Conservation (phyloP, 2,329 filamentous ascomycete species). For the Ophiobolus disseminans region DNA sequence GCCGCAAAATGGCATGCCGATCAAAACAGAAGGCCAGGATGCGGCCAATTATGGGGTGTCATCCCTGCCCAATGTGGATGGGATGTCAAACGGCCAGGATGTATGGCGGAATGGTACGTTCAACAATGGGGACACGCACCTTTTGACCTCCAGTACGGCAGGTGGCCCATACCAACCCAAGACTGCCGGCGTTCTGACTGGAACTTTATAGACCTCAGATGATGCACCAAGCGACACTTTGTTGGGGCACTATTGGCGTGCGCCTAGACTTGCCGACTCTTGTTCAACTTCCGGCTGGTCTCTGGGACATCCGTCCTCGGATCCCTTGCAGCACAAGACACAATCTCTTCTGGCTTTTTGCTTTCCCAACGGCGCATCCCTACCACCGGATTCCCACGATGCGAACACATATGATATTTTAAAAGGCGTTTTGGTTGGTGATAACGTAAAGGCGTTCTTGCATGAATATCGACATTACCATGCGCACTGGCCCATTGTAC, state of each 20-base stretch:
- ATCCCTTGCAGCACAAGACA: slow-evolving; percentile 56
- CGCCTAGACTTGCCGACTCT: slow-evolving; percentile 51
- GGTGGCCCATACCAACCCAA: slow-evolving; percentile 53
- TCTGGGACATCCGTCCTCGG: slow-evolving; percentile 42
- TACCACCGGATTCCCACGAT: slow-evolving; percentile 34
- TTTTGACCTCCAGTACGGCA: slow-evolving; percentile 57
- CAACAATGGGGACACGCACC: slow-evolving; percentile 54
- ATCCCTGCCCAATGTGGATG: slow-evolving; percentile 45
- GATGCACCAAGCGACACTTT: slow-evolving; percentile 56
- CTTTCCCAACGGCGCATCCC: slow-evolving; percentile 54
- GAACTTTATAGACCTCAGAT: slow-evolving; percentile 52
- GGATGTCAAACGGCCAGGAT: slow-evolving; percentile 46
- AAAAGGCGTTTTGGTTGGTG: slow-evolving; percentile 65
- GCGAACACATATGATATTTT: slow-evolving; percentile 62
- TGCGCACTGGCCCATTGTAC: slow-evolving; percentile 75
- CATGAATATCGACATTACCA: slow-evolving; percentile 76
- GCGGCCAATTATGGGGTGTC: slow-evolving; percentile 41
- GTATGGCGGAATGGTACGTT: slow-evolving; percentile 54
- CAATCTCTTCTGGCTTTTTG: slow-evolving; percentile 58
- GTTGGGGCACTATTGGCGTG: slow-evolving; percentile 58
- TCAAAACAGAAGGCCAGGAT: slow-evolving; percentile 43
- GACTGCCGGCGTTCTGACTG: slow-evolving; percentile 53
- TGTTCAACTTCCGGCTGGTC: slow-evolving; percentile 51
- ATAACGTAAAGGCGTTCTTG: slow-evolving; percentile 74
- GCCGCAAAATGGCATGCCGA: slow-evolving; percentile 43